phyloP scores from a whole-genome alignment of 2,329 filamentous ascomycete species.

The Ascochyta clinopodiicola region DNA sequence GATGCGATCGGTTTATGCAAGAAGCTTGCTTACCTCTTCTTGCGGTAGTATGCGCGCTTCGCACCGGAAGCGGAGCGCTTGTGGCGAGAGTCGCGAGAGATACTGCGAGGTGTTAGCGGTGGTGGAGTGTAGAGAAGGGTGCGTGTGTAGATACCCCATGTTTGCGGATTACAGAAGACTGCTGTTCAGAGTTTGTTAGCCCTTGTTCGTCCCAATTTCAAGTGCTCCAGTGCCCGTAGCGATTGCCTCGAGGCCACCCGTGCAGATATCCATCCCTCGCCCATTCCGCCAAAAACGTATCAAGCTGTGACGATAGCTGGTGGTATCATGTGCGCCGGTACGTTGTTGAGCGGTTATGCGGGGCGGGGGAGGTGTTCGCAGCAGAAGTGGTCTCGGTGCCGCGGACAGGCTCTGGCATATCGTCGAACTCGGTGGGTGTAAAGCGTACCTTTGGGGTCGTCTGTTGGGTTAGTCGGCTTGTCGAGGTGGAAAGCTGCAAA shows the following conservation, averaged over 20 bases:
- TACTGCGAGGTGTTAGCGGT: conserved; percentile 65
- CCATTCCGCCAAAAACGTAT: conserved; percentile 22
- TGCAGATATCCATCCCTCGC: conserved; percentile 7
- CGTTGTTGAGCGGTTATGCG: conserved; percentile 24
- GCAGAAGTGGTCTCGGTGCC: conserved; percentile 21
- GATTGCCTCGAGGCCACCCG: conserved; percentile 13
- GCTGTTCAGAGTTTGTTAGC: conserved; percentile 42
- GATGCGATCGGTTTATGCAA: conserved; percentile 64
- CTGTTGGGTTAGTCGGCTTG: conserved; percentile 43
- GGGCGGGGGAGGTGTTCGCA: conserved; percentile 12
- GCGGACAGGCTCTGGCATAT: conserved; percentile 17
- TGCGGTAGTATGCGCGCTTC: conserved; percentile 71
- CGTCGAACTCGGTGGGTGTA: conserved; percentile 11
- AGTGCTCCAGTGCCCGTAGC: conserved; percentile 20
- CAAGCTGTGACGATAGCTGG: conserved; percentile 17
- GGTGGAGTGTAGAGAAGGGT: conserved; percentile 7
- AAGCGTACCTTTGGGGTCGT: conserved; percentile 47
- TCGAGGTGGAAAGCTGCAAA: conserved; percentile 20
- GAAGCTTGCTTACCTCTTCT: conserved; percentile 58
- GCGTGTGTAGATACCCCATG: conserved; percentile 56
- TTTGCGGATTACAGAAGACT: conserved; percentile 57
- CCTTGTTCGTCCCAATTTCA: conserved; percentile 16
- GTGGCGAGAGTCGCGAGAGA: conserved; percentile 99
- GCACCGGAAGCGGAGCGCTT: conserved; percentile 99
- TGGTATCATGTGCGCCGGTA: conserved; percentile 30